A percentile compares a stretch with the other conserved stretches of the same genome.
Evolutionary conservation across 2,329 filamentous ascomycete genomes (phyloP).

Genomic region (Botryotinia globosa): DNA sequence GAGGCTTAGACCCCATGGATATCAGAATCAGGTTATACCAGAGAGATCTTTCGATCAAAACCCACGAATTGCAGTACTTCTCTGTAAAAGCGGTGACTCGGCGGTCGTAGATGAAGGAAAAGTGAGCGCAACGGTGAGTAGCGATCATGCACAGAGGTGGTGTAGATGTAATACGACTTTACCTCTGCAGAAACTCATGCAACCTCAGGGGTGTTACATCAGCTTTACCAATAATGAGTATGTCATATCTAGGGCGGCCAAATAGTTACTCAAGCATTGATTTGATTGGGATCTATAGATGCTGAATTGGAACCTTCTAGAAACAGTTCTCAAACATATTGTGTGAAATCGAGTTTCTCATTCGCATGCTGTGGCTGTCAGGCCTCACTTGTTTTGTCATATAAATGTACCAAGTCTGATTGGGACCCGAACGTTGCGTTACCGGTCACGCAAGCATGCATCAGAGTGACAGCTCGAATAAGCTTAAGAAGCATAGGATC

Average conservation of each 20-base stretch:
- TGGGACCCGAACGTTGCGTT: not conserved
- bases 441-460: not conserved
- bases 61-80: not conserved
- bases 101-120: not conserved
- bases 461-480: not conserved
- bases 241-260: not conserved
- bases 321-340: not conserved
- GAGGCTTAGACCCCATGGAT: constrained; percentile 8
- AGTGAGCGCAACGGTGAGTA: not conserved
- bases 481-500: not conserved
- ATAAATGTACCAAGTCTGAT: not conserved
- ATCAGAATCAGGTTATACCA: not conserved
- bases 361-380: not conserved
- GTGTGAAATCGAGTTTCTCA: not conserved
- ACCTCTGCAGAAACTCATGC: constrained; percentile 5
- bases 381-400: not conserved
- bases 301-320: not conserved
- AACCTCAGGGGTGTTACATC: constrained; percentile 15
- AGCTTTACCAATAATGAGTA: constrained; percentile 14
- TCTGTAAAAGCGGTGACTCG: constrained; percentile 1
- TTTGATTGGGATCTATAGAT: not conserved
- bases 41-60: not conserved
- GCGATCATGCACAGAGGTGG: constrained; percentile 1
- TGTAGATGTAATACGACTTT: not conserved
- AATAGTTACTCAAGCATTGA: not conserved